These are phyloP conservation scores for Phytophthora crassamura DNA, from an alignment of 352 stramenopile species.

Conservation along the genomic window DNA sequence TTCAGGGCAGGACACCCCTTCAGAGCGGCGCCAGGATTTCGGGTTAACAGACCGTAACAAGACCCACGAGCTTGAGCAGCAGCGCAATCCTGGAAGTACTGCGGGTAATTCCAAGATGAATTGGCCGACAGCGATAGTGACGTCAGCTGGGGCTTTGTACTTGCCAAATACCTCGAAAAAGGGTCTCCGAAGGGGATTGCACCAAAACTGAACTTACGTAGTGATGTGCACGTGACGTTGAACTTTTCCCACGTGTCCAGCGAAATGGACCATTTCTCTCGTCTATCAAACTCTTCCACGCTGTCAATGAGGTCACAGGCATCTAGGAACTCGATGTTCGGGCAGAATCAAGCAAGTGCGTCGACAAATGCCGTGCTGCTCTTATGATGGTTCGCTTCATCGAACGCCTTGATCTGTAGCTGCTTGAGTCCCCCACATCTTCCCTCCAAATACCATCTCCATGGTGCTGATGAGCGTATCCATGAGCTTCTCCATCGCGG, in stretches of 20 bases:
- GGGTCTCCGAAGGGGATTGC: slow-evolving; percentile 31
- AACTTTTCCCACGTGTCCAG: slow-evolving; percentile 29
- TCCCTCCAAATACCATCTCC: slow-evolving; percentile 18
- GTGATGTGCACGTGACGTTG: slow-evolving; percentile 22
- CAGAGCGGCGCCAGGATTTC: neutral
- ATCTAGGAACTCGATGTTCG: slow-evolving; percentile 32
- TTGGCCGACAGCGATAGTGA: slow-evolving; percentile 26
- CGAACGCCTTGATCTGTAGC: slow-evolving; percentile 25
- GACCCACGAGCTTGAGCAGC: neutral
- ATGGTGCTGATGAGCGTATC: slow-evolving; percentile 17
- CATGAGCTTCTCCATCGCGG: slow-evolving; percentile 11
- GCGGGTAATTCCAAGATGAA: slow-evolving; percentile 32
- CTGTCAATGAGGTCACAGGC: slow-evolving; percentile 11
- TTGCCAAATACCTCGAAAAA: slow-evolving; percentile 42
- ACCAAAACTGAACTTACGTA: slow-evolving; percentile 29
- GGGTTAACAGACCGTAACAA: slow-evolving; percentile 14
- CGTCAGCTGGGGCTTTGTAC: slow-evolving; percentile 34
- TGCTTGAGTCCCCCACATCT: slow-evolving; percentile 21
- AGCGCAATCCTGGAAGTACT: slow-evolving; percentile 29
- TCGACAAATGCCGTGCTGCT: slow-evolving; percentile 26
- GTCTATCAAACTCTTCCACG: slow-evolving; percentile 15
- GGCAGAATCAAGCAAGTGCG: slow-evolving; percentile 25
- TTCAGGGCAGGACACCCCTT: neutral
- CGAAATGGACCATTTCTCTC: slow-evolving; percentile 27
- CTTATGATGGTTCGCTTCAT: slow-evolving; percentile 4